Conservation (phyloP, 345 rosid genomes). For the Gossypium longicalyx region DNA sequence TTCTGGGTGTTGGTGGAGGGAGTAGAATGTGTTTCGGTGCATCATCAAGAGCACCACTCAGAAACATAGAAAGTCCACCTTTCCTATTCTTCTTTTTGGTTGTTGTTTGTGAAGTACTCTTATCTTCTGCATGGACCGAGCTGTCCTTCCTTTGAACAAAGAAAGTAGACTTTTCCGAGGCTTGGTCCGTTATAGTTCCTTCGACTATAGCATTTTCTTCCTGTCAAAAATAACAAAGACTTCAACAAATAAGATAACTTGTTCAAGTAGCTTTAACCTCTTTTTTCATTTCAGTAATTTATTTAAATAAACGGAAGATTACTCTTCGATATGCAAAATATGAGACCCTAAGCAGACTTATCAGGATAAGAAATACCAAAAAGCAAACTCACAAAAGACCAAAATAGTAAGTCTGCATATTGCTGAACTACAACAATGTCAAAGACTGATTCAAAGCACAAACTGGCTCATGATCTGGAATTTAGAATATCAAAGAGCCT, state of each 20-base stretch:
- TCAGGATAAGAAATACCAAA: not conserved
- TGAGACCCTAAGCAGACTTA: not conserved
- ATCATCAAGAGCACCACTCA: conserved; percentile 95
- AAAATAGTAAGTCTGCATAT: not conserved
- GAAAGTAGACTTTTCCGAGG: conserved; percentile 32
- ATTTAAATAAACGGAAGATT: not conserved
- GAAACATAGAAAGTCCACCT: conserved; percentile 94
- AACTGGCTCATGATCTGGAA: not conserved
- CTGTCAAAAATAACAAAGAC: conserved; percentile 29
- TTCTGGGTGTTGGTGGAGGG: conserved; percentile 61
- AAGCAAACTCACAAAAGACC: not conserved
- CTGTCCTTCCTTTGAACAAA: conserved; percentile 36
- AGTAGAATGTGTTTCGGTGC: conserved; percentile 45
- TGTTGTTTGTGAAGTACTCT: conserved; percentile 29
- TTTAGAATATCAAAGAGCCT: not conserved
- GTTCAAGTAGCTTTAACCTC: not conserved
- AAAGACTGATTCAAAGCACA: not conserved
- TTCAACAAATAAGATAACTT: conserved; percentile 12
- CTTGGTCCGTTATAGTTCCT: conserved; percentile 25
- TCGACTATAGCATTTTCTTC: conserved; percentile 27
- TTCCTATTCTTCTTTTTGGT: conserved; percentile 77
- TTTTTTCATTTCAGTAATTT: not conserved
- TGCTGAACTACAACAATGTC: not conserved
- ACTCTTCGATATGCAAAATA: not conserved
- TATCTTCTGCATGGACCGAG: conserved; percentile 37